phyloP scores from a whole-genome alignment of 1,139 yeast species.

The Diutina ranongensis region DNA sequence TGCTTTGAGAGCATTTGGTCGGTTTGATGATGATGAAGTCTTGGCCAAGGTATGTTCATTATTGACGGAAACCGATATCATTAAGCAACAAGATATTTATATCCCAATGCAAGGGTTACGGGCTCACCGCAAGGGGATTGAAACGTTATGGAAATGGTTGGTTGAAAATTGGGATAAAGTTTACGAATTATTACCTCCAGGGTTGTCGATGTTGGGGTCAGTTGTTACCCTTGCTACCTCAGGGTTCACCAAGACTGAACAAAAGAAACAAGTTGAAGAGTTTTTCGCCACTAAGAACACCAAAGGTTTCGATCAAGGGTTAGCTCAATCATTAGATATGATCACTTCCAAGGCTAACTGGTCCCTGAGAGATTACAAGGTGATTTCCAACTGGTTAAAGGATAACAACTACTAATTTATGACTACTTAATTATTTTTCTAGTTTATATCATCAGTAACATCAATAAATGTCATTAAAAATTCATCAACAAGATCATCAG shows the following conservation, averaged over 20 bases:
- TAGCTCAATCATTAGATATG: constrained; percentile 62
- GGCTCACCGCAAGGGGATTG: constrained; percentile 49
- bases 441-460: background rate
- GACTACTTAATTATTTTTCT: no score
- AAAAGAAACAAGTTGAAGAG: constrained; percentile 41
- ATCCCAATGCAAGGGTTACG: constrained; percentile 68
- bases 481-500: constrained; percentile 2
- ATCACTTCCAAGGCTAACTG: constrained; percentile 52
- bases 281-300: constrained; percentile 55
- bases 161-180: constrained; percentile 63
- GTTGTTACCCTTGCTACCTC: constrained; percentile 53
- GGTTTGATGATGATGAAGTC: constrained; percentile 46
- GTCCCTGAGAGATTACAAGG: constrained; percentile 51
- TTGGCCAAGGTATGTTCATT: constrained; percentile 49
- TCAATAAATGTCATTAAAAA: background rate
- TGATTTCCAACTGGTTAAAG: constrained; percentile 42
- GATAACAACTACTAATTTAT: constrained; percentile 18
- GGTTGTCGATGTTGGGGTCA: constrained; percentile 64
- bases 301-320: constrained; percentile 62
- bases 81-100: constrained; percentile 74
- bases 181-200: constrained; percentile 63
- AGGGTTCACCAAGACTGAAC: constrained; percentile 53
- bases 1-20: constrained; percentile 69
- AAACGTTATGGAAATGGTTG: constrained; percentile 68
- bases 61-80: constrained; percentile 54